Evolutionary conservation across 495 filamentous ascomycete species (phyloP).

Genomic region (Neurospora africana): DNA sequence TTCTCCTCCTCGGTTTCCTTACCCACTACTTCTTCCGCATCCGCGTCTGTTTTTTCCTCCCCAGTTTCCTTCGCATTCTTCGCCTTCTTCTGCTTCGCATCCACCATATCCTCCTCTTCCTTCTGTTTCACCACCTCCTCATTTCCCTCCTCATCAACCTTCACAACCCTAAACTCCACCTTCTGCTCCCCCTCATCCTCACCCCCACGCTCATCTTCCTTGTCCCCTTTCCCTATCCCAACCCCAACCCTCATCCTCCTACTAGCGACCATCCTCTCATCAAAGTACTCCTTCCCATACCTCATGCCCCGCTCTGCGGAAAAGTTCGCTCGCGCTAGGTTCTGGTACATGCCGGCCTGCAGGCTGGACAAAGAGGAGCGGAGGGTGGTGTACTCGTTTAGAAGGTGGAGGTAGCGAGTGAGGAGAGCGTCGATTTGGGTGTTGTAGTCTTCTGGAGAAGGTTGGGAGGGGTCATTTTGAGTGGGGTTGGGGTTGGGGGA

Average conservation of each 20-base stretch:
- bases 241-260: slow-evolving; percentile 23
- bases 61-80: neutral
- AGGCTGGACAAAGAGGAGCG: slow-evolving; percentile 42
- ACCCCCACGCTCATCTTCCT: neutral
- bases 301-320: slow-evolving; percentile 47
- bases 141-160: neutral
- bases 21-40: too few species aligned
- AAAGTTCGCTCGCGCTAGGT: slow-evolving; percentile 64
- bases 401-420: slow-evolving; percentile 55
- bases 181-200: neutral
- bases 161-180: neutral
- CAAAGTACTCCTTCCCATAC: slow-evolving; percentile 62
- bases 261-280: slow-evolving; percentile 59
- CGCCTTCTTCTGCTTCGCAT: too few species aligned
- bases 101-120: neutral
- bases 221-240: neutral
- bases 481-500: neutral
- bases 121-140: neutral
- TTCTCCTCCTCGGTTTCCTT: too few species aligned
- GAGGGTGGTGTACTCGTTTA: slow-evolving; percentile 59
- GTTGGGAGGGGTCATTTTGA: neutral
- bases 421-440: slow-evolving; percentile 52
- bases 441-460: neutral
- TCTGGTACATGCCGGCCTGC: slow-evolving; percentile 43
- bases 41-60: neutral